Evolutionary conservation across 106 monocot species (phyloP).

Genomic region (Dendrobium chrysotoxum): DNA sequence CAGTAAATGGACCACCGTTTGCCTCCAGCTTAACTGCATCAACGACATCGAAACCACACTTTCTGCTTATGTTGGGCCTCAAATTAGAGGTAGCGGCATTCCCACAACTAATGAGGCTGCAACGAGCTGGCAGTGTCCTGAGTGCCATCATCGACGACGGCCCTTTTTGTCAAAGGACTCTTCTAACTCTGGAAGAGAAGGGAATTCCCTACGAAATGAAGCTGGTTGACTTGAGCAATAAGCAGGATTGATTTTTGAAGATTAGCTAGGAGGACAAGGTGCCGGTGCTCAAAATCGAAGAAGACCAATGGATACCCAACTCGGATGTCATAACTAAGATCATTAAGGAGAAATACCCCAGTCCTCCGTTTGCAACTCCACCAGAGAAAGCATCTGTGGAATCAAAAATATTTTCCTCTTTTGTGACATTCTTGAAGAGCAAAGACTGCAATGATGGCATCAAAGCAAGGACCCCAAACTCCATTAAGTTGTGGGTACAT

Average conservation of each 20-base stretch:
- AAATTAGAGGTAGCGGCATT: too few relatives aligned
- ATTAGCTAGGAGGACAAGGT: slow-evolving; percentile 79
- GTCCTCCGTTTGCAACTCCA: slow-evolving; percentile 55
- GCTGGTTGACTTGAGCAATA: slow-evolving; percentile 57
- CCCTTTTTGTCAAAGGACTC: slow-evolving; percentile 71
- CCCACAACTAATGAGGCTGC: too few relatives aligned
- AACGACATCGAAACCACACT: too few relatives aligned
- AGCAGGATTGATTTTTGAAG: slow-evolving; percentile 81
- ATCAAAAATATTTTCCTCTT: too few relatives aligned
- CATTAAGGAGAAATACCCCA: slow-evolving; percentile 69
- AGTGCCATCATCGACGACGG: too few relatives aligned
- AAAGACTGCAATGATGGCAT: too few relatives aligned
- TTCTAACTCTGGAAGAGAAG: slow-evolving; percentile 91
- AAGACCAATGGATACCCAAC: slow-evolving; percentile 67
- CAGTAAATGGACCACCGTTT: too few relatives aligned
- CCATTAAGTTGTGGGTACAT: slow-evolving; percentile 93
- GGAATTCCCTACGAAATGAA: slow-evolving; percentile 64
- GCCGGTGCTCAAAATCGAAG: slow-evolving; percentile 49
- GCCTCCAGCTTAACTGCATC: too few relatives aligned
- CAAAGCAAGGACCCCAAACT: too few relatives aligned
- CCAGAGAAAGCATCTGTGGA: slow-evolving; percentile 62
- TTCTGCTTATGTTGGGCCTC: too few relatives aligned
- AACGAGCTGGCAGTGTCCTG: too few relatives aligned
- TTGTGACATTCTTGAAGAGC: too few relatives aligned
- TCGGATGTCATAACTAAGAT: slow-evolving; percentile 70